These are phyloP conservation scores for Mariannaea elegans DNA, from an alignment of 2,329 filamentous ascomycete genomes.

Conservation along the genomic window DNA sequence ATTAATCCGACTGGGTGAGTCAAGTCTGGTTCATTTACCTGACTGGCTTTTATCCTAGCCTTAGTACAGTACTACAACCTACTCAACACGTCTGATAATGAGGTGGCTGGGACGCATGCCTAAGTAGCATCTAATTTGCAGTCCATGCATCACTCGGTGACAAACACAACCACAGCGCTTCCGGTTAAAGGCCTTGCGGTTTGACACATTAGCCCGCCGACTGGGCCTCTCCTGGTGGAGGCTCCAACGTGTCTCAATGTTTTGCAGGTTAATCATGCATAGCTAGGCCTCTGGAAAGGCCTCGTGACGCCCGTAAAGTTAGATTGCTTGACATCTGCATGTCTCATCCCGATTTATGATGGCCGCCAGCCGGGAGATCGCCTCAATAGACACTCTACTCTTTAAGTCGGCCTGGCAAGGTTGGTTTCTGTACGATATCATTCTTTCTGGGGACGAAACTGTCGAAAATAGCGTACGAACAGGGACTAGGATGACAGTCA, in stretches of 20 bases:
- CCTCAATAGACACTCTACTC: not conserved
- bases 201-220: not conserved
- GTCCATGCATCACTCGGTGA: not conserved
- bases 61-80: not conserved
- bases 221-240: constrained; percentile 10
- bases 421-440: constrained; percentile 1
- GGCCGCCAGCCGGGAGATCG: not conserved
- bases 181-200: not conserved
- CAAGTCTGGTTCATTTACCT: not conserved
- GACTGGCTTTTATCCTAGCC: not conserved
- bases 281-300: not conserved
- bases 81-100: not conserved
- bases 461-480: constrained; percentile 24
- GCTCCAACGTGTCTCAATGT: constrained; percentile 11
- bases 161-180: not conserved
- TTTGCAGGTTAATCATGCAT: constrained; percentile 2
- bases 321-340: not conserved
- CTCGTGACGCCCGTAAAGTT: not conserved
- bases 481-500: constrained; percentile 27
- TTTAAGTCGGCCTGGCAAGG: not conserved
- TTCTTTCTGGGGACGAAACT: constrained; percentile 14
- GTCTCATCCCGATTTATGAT: constrained; percentile 1
- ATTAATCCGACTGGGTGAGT: constrained; percentile 4
- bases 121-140: not conserved
- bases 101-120: constrained; percentile 3